Base-by-base conservation (phyloP, 768 basidiomycete species). In the Fistulinella prunicolor region DNA sequence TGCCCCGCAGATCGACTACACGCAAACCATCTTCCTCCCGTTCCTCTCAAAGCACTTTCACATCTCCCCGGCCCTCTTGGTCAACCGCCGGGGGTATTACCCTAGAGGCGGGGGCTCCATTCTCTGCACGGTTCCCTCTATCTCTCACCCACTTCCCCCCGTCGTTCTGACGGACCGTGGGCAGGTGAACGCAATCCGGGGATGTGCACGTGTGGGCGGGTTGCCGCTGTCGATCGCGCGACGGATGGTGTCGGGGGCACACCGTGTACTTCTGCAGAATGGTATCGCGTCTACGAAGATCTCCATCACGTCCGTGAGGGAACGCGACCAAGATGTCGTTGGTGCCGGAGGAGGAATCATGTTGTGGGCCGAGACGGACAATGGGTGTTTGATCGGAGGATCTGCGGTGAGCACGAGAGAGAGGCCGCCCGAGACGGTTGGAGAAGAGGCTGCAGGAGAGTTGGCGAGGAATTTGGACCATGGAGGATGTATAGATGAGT, bases 1-100 rank as follows among this genome's bases (percentile, higher is more conserved):
- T 36, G 86, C 87, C 6, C 89, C 89, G 0, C 89, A 89, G 54
- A 77, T 88, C 23, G 88, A 90, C 66, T 89, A 88, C 61, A 77
- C 76, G 4, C 71, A 79, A 41, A 69, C 80, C 51, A 67, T 89
- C 41, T 73, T 90, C 59, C 61, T 90, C 6, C 88, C 87, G 0
- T 91, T 90, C 62, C 63, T 88, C 24, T 69, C 66, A 20, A 70
- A 64, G 10, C 82, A 85, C 61, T 82, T 88, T 60, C 55, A 74
- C 16, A 44, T 74, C 35, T 47, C 62, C 8, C 64, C 76, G 2
- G 64, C 66, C 4, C 61, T 89, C 21, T 62, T 75, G 21, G 66
- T 89, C 41, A 56, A 66, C 36, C 76, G 70, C 49, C 74, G 87
- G 9, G 88, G 88, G 0, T 89, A 88, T 66, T 86, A 70, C 53